A percentile compares a stretch with the other conserved stretches of the same genome.
Conservation (phyloP, 495 filamentous ascomycete genomes). For the Xylaria curta region DNA sequence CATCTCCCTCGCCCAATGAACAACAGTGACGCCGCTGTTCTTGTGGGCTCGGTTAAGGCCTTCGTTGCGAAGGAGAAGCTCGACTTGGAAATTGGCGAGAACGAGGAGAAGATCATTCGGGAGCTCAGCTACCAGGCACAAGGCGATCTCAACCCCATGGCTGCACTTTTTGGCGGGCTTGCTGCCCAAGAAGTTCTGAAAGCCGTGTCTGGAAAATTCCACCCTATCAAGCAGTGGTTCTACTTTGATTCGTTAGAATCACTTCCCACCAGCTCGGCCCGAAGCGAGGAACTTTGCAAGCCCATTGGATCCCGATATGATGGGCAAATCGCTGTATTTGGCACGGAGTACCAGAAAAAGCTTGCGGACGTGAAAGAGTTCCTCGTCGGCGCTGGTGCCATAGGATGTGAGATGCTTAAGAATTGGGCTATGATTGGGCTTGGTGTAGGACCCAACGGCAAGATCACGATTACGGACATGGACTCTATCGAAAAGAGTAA, state of each 20-base stretch:
- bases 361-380: constrained; percentile 87
- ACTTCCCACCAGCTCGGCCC: constrained; percentile 71
- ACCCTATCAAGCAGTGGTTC: constrained; percentile 88
- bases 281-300: constrained; percentile 87
- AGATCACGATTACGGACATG: constrained; percentile 94
- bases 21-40: constrained; percentile 79
- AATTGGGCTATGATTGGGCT: constrained; percentile 99
- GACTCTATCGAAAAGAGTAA: constrained; percentile 99
- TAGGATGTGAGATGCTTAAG: constrained; percentile 99
- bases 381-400: constrained; percentile 95
- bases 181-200: constrained; percentile 97
- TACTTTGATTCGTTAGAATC: constrained; percentile 99
- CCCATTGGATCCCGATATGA: constrained; percentile 87
- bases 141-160: constrained; percentile 89
- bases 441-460: constrained; percentile 84
- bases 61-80: constrained; percentile 74
- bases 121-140: constrained; percentile 96
- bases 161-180: constrained; percentile 93
- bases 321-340: constrained; percentile 96
- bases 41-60: constrained; percentile 72
- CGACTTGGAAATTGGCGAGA: constrained; percentile 84
- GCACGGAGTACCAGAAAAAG: constrained; percentile 92
- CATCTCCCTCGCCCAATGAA: constrained; percentile 83
- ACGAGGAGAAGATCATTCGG: constrained; percentile 89
- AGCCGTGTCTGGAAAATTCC: constrained; percentile 96